Percentiles rank a stretch among this genome's conserved stretches.
Evolutionary conservation across 2,329 filamentous ascomycete species (phyloP).

Genomic region (Cladosporium halotolerans): DNA sequence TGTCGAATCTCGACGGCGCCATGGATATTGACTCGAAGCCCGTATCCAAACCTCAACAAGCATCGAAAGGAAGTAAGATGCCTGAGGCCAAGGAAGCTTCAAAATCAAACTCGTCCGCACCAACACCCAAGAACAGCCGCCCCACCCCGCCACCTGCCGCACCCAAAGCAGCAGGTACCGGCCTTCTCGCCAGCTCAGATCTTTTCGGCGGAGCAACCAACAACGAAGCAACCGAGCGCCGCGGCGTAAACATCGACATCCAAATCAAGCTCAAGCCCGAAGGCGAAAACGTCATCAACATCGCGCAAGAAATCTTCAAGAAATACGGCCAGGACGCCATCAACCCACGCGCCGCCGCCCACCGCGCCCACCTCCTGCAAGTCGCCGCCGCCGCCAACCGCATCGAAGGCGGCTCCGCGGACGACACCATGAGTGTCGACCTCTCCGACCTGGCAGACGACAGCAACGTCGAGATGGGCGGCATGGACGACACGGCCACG

Average conservation of each 20-base stretch:
- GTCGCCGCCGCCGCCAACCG: slow-evolving; percentile 85
- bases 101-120: slow-evolving; percentile 19
- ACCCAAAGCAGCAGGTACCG: slow-evolving; percentile 51
- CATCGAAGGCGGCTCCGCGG: slow-evolving; percentile 66
- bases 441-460: slow-evolving; percentile 61
- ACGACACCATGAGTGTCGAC: slow-evolving; percentile 74
- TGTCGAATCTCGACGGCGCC: slow-evolving; percentile 20
- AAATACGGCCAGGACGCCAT: slow-evolving; percentile 91
- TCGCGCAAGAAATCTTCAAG: slow-evolving; percentile 86
- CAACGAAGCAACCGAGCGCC: slow-evolving; percentile 34
- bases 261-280: slow-evolving; percentile 74
- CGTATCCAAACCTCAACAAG: slow-evolving; percentile 1
- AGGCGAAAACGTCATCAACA: slow-evolving; percentile 89
- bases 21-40: slow-evolving; percentile 28
- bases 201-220: slow-evolving; percentile 50
- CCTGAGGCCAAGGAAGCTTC: slow-evolving; percentile 14
- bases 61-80: not conserved
- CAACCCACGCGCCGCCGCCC: slow-evolving; percentile 83
- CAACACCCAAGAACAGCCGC: slow-evolving; percentile 1
- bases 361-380: slow-evolving; percentile 77
- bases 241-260: slow-evolving; percentile 73
- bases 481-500: slow-evolving; percentile 44
- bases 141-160: slow-evolving; percentile 31
- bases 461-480: slow-evolving; percentile 85
- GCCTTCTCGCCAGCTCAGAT: slow-evolving; percentile 56